Percentiles rank a stretch among this genome's conserved stretches.
These are phyloP conservation scores for Gastrolobium bilobum DNA, from an alignment of 306 rosid species.

Conservation along the genomic window DNA sequence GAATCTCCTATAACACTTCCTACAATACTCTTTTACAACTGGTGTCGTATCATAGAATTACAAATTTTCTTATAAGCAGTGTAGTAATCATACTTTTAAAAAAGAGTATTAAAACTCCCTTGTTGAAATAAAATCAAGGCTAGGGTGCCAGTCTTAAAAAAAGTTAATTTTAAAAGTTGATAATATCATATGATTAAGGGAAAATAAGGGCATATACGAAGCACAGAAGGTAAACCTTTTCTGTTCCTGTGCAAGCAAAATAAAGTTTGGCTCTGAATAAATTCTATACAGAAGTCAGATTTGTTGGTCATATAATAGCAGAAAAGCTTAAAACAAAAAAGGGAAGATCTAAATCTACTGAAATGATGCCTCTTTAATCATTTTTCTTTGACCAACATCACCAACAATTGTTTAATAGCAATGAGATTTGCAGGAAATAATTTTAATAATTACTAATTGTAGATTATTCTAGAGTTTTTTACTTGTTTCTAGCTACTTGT, in stretches of 20 bases:
- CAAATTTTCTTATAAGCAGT: slow-evolving; percentile 25
- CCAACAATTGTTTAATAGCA: neutral
- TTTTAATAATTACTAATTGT: neutral
- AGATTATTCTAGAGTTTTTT: too few species aligned
- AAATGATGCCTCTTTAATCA: neutral
- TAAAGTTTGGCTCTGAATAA: neutral
- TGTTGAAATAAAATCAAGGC: neutral
- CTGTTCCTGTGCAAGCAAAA: neutral
- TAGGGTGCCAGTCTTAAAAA: neutral
- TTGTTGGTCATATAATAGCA: neutral
- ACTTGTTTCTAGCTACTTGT: too few species aligned
- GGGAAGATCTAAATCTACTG: neutral
- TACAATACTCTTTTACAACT: too few species aligned
- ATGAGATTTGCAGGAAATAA: slow-evolving; percentile 1
- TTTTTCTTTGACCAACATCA: neutral
- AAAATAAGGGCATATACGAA: slow-evolving; percentile 7
- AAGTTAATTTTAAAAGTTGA: neutral
- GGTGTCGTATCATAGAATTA: neutral
- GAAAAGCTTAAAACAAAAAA: neutral
- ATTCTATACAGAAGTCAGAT: neutral
- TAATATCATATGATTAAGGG: slow-evolving; percentile 35
- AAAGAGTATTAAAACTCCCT: neutral
- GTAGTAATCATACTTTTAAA: slow-evolving; percentile 21
- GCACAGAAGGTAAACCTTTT: slow-evolving; percentile 8
- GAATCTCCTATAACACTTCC: too few species aligned